Conservation (phyloP, 1,284 basidiomycete genomes). For the Psilocybe mexicana region DNA sequence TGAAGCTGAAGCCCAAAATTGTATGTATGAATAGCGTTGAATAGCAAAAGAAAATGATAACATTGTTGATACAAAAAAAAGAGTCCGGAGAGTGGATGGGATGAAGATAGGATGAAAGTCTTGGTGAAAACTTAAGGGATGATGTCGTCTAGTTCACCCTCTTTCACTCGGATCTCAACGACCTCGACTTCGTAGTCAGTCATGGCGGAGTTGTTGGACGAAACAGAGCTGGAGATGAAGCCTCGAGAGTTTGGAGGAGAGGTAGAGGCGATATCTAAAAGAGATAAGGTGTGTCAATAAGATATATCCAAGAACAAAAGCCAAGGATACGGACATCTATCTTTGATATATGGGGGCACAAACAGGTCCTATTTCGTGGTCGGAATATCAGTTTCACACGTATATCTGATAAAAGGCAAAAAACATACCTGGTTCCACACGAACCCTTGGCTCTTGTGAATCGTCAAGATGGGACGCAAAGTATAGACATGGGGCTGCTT, state of each 20-base stretch:
- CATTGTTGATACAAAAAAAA: neutral
- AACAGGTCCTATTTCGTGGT: conserved; percentile 62
- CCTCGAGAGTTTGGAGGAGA: conserved; percentile 70
- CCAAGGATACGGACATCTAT: conserved; percentile 66
- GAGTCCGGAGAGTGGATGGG: neutral
- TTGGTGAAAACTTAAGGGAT: conserved; percentile 52
- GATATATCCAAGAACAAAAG: conserved; percentile 14
- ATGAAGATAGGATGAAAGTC: neutral
- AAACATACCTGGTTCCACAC: conserved; percentile 79
- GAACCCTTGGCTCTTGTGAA: conserved; percentile 82
- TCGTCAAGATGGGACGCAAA: conserved; percentile 78
- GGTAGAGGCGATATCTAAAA: conserved; percentile 74
- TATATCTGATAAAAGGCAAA: conserved; percentile 3
- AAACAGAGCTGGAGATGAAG: conserved; percentile 67
- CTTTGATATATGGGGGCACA: conserved; percentile 83
- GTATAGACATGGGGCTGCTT: conserved; percentile 54
- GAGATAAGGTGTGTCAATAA: neutral
- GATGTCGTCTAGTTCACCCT: conserved; percentile 72
- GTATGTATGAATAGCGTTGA: neutral
- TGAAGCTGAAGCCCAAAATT: neutral
- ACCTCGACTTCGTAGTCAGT: conserved; percentile 80
- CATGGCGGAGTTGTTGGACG: conserved; percentile 63
- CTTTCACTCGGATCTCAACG: conserved; percentile 78
- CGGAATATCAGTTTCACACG: neutral
- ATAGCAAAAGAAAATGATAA: neutral